Evolutionary conservation across 164 flowering plant species (phyloP), one percentile per base, ranked within the genome.

Genomic region (Piper longum): DNA sequence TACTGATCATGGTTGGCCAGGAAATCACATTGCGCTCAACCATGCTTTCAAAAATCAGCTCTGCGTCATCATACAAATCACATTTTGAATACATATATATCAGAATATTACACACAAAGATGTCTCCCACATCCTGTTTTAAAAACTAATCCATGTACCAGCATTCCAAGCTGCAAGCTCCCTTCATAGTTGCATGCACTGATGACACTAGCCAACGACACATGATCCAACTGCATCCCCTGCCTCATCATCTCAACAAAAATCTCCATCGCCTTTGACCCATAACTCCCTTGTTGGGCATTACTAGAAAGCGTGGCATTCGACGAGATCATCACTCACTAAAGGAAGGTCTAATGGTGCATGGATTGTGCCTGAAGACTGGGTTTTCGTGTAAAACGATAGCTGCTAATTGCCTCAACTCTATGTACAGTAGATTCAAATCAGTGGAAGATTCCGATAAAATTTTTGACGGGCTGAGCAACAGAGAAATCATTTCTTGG

Each of bases 1-100:
- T 69, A 55, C 96, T 82, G 61, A 93, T 79, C 87, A 87, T 80
- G 5, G 96, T 83, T 1, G 96, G 90, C 97, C 97, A 93, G 0
- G 99, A 88, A 9, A 93, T 69, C 16, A 90, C 95, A 76, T 93
- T 82, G 7, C 83, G 81, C 8, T 79, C 87, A 39, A 41, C 19
- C 81, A 87, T 88, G 67, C 71, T 69, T 57, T 71, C 64, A 67
- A 90, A 93, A 4, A 88, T 93, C 74, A 61, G 41, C 17, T 75
- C 70, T 48, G 88, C 86, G 67, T 80, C 80, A 64, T 76, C 76
- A 54, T 56, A n/a, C 0, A 58, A 60, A 43, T 77, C 83, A 72
- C 89, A 83, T 66, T 87, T 93, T 0, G 82, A 73, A 71, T 93
- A 93, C 70, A 77, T 72, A 5, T 95, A 82, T 14, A 93, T 83